phyloP scores from a whole-genome alignment of 208 protist genomes.

The Trypanosoma congolense region DNA sequence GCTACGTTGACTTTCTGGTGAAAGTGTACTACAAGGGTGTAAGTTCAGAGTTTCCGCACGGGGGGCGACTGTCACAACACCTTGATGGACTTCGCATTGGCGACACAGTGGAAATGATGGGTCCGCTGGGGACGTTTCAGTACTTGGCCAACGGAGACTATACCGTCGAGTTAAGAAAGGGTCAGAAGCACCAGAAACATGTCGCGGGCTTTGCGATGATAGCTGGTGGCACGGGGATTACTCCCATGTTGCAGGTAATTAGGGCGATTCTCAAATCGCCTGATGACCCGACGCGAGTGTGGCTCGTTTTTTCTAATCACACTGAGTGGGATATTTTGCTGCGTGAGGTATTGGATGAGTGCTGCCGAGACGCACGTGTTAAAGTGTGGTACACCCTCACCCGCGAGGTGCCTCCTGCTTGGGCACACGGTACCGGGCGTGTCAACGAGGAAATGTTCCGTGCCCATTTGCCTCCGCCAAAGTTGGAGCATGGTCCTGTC shows the following conservation, averaged over 20 bases:
- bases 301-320: conserved; percentile 85
- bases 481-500: conserved; percentile 25
- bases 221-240: conserved; percentile 89
- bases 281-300: conserved; percentile 75
- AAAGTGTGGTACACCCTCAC: conserved; percentile 84
- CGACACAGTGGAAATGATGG: conserved; percentile 78
- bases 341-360: conserved; percentile 76
- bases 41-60: conserved; percentile 81
- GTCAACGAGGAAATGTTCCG: conserved; percentile 74
- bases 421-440: conserved; percentile 67
- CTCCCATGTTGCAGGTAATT: conserved; percentile 90
- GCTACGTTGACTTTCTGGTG: conserved; percentile 90
- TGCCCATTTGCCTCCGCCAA: conserved; percentile 49
- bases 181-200: conserved; percentile 15
- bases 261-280: conserved; percentile 66
- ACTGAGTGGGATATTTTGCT: conserved; percentile 90
- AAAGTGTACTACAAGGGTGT: conserved; percentile 89
- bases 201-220: conserved; percentile 61
- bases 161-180: conserved; percentile 5
- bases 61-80: conserved; percentile 87
- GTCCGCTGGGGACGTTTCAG: conserved; percentile 85
- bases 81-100: conserved; percentile 79
- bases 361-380: conserved; percentile 37
- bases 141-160: conserved; percentile 61
- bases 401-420: conserved; percentile 30